Percentiles rank a stretch among this genome's conserved stretches.
phyloP scores from a whole-genome alignment of 1,284 basidiomycete genomes.

The Cryptococcus floricola region DNA sequence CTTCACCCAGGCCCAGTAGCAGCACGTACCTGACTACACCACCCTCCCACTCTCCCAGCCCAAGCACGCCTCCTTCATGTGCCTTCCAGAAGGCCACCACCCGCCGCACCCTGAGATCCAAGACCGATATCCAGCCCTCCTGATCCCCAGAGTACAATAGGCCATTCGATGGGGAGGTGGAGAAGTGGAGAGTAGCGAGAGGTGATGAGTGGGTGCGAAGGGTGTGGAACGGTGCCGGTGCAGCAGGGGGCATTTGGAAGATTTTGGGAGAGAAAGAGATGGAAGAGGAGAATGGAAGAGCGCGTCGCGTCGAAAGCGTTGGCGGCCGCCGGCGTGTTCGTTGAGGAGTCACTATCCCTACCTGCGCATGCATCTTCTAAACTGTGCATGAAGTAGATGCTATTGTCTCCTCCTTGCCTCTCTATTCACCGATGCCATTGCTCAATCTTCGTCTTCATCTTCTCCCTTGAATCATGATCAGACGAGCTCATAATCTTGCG shows the following conservation, averaged over 20 bases:
- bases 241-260: constrained; percentile 5
- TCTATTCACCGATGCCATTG: no score
- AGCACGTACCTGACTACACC: constrained; percentile 65
- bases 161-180: constrained; percentile 64
- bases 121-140: constrained; percentile 65
- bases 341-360: no score
- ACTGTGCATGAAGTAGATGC: no score
- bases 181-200: constrained; percentile 54
- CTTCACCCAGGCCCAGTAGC: background rate
- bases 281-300: no score
- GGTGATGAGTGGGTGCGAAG: constrained; percentile 65
- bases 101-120: constrained; percentile 67
- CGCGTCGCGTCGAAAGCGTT: no score
- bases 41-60: constrained; percentile 66
- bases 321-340: no score
- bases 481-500: no score
- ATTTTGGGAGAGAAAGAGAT: no score
- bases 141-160: constrained; percentile 76
- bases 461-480: no score
- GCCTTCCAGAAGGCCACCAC: constrained; percentile 69
- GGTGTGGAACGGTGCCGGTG: constrained; percentile 63
- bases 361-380: no score
- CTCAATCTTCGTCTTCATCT: no score
- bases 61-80: constrained; percentile 69
- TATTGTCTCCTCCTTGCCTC: no score